Evolutionary conservation across 495 filamentous ascomycete genomes (phyloP).

Genomic region (Poronia punctata): DNA sequence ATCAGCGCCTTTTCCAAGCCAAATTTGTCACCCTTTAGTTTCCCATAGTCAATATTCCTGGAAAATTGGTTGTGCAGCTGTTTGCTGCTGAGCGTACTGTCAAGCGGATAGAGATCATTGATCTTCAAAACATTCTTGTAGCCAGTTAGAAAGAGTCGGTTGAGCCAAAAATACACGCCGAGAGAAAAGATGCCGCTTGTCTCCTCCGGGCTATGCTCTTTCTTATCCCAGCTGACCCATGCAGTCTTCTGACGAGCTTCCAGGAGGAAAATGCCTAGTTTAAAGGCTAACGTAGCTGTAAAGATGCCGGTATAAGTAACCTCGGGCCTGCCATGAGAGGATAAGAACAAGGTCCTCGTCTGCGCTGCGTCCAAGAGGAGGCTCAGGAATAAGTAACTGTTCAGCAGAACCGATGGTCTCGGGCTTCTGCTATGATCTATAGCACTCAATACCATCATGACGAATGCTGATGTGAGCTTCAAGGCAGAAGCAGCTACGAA

Average conservation of each 20-base stretch:
- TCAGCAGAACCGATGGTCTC: slow-evolving; percentile 54
- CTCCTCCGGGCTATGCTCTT: slow-evolving; percentile 50
- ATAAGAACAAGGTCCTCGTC: slow-evolving; percentile 52
- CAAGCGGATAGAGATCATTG: slow-evolving; percentile 41
- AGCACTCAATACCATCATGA: slow-evolving; percentile 45
- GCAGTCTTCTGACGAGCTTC: slow-evolving; percentile 49
- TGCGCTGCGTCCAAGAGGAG: slow-evolving; percentile 52
- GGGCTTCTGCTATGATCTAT: slow-evolving; percentile 48
- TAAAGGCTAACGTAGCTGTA: slow-evolving; percentile 40
- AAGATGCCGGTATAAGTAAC: slow-evolving; percentile 36
- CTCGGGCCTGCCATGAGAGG: slow-evolving; percentile 23
- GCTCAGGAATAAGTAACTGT: slow-evolving; percentile 53
- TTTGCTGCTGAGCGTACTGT: slow-evolving; percentile 39
- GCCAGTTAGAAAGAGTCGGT: slow-evolving; percentile 43
- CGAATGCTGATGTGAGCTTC: slow-evolving; percentile 20
- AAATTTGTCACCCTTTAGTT: slow-evolving; percentile 10
- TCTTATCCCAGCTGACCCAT: slow-evolving; percentile 29
- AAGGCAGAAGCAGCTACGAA: slow-evolving; percentile 41
- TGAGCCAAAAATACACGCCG: slow-evolving; percentile 54
- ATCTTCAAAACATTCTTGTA: slow-evolving; percentile 35
- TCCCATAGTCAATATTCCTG: slow-evolving; percentile 1
- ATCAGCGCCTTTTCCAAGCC: slow-evolving; percentile 14
- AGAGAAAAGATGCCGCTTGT: slow-evolving; percentile 47
- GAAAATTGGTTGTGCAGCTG: slow-evolving; percentile 27
- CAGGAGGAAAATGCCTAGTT: slow-evolving; percentile 42